Percentiles rank a stretch among this genome's conserved stretches.
Conservation (phyloP, 805 yeast species). For the Hanseniaspora valbyensis region DNA sequence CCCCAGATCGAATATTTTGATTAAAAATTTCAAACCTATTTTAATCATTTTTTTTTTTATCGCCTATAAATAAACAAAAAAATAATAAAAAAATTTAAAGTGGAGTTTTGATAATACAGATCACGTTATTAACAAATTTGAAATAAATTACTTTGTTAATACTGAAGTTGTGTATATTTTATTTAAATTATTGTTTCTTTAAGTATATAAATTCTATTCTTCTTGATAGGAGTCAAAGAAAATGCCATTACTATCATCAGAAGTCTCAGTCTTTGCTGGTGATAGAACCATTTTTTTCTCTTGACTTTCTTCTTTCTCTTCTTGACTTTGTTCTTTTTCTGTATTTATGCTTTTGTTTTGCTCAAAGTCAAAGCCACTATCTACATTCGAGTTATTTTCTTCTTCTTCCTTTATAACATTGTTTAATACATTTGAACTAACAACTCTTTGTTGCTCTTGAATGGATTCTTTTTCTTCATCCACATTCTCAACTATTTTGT, state of each 20-base stretch:
- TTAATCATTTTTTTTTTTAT: no score
- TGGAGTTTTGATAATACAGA: no score
- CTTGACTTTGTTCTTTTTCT: not conserved
- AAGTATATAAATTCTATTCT: no score
- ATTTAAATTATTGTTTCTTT: no score
- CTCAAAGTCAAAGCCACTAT: conserved; percentile 13
- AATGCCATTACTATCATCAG: not conserved
- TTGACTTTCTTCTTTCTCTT: not conserved
- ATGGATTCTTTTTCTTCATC: not conserved
- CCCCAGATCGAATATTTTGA: no score
- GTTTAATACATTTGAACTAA: no score
- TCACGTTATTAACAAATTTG: no score
- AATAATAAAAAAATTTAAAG: no score
- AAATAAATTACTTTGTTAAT: no score
- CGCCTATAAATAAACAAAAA: no score
- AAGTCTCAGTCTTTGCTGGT: not conserved
- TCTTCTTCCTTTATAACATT: not conserved
- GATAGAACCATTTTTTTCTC: not conserved
- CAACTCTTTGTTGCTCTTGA: not conserved
- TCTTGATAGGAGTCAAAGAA: conserved; percentile 1
- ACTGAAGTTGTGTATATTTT: no score
- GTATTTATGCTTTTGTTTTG: not conserved
- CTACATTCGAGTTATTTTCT: not conserved
- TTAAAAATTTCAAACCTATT: no score
- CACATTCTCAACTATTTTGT: not conserved